These are phyloP conservation scores for Antitrichia curtipendula DNA, from an alignment of 225 moss, liverwort and hornwort genomes.

Conservation along the genomic window DNA sequence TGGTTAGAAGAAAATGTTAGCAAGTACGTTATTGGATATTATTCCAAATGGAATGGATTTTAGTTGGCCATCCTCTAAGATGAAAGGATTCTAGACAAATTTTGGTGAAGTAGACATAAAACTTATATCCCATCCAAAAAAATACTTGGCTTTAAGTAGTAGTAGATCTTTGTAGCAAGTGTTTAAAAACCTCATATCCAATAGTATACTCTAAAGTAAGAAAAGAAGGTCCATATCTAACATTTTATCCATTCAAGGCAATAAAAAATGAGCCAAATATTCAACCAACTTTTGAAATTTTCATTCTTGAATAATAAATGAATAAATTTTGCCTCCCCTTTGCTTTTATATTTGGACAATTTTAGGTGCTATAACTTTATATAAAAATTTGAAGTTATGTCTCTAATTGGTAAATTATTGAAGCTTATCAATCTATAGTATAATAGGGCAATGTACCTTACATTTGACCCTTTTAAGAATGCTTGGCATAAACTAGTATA, in stretches of 20 bases:
- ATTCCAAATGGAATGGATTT: not conserved
- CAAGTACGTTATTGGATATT: not conserved
- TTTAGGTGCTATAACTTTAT: not conserved
- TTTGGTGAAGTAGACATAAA: not conserved
- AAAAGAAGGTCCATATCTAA: not conserved
- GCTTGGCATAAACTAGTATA: accelerated
- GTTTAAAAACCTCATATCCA: not conserved
- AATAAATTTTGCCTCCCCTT: not conserved
- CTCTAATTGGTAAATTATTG: not conserved
- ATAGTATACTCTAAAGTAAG: not conserved
- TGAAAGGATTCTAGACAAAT: not conserved
- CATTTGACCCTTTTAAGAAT: not conserved
- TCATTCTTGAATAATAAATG: not conserved
- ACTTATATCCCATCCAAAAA: accelerated
- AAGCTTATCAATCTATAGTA: not conserved
- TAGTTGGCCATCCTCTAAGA: not conserved
- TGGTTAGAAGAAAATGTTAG: not conserved
- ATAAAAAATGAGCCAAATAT: not conserved
- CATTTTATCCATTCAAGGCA: not conserved
- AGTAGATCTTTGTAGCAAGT: accelerated
- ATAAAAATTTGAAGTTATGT: not conserved
- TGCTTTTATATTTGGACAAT: accelerated
- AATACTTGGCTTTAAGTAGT: not conserved
- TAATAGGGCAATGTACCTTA: accelerated
- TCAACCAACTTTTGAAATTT: not conserved